Evolutionary conservation across 1,284 basidiomycete species (phyloP).

Genomic region (Termitomyces sp.): DNA sequence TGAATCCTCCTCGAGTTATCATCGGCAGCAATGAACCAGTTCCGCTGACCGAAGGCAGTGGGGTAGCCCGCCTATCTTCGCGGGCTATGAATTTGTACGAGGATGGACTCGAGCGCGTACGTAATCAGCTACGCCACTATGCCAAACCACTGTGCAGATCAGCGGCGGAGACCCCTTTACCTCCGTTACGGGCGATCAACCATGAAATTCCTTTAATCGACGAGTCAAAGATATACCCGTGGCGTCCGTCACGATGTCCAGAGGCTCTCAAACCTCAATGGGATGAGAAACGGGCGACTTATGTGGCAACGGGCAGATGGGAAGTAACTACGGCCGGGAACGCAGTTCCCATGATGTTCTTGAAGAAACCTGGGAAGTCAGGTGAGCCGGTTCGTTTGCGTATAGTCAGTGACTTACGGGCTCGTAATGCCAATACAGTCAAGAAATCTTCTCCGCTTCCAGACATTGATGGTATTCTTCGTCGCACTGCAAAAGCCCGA

Average conservation of each 20-base stretch:
- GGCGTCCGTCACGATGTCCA: conserved; percentile 25
- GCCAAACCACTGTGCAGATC: conserved; percentile 24
- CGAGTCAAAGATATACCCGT: conserved; percentile 23
- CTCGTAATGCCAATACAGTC: not conserved
- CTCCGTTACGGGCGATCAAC: conserved; percentile 29
- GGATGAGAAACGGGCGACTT: conserved; percentile 24
- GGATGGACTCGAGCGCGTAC: not conserved
- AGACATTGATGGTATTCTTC: not conserved
- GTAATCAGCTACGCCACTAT: conserved; percentile 18
- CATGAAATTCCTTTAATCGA: conserved; percentile 32
- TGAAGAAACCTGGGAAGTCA: not conserved
- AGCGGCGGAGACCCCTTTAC: conserved; percentile 23
- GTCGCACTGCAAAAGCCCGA: not conserved
- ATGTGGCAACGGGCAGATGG: conserved; percentile 27
- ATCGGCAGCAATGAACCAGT: no score
- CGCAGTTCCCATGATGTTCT: conserved; percentile 29
- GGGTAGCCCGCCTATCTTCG: no score
- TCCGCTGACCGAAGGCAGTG: no score
- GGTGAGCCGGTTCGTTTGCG: not conserved
- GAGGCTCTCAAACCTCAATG: conserved; percentile 25
- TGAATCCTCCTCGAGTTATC: no score
- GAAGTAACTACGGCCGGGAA: conserved; percentile 22
- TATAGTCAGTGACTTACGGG: not conserved
- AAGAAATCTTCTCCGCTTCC: not conserved
- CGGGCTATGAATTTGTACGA: no score